A percentile compares a stretch with the other conserved stretches of the same genome.
These are phyloP conservation scores for Arachnomyces sp. DNA, from an alignment of 2,329 filamentous ascomycete genomes.

Conservation along the genomic window DNA sequence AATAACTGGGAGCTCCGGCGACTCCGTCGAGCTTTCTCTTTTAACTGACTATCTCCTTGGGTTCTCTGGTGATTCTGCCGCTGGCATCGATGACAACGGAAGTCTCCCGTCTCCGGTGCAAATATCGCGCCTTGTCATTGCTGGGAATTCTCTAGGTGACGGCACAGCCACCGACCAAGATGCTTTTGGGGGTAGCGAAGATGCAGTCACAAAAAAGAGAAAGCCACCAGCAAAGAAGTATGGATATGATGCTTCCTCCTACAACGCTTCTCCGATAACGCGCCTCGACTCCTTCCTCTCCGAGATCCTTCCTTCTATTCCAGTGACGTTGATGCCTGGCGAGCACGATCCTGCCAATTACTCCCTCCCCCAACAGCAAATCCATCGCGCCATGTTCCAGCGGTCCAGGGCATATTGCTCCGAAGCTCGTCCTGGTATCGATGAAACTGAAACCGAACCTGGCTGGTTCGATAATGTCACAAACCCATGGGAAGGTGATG, in stretches of 20 bases:
- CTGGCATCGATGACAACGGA: slow-evolving; percentile 48
- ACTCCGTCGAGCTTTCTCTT: slow-evolving; percentile 67
- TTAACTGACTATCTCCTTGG: slow-evolving; percentile 82
- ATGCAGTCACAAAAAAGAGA: slow-evolving; percentile 23
- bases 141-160: slow-evolving; percentile 70
- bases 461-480: slow-evolving; percentile 84
- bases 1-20: slow-evolving; percentile 67
- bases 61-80: slow-evolving; percentile 51
- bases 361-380: slow-evolving; percentile 82
- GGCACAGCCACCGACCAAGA: slow-evolving; percentile 39
- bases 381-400: slow-evolving; percentile 88
- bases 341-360: slow-evolving; percentile 78
- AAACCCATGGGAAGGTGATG: slow-evolving; percentile 84
- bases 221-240: slow-evolving; percentile 66
- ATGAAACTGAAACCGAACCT: slow-evolving; percentile 31
- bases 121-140: slow-evolving; percentile 81
- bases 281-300: slow-evolving; percentile 77
- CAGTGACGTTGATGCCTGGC: slow-evolving; percentile 82
- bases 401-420: slow-evolving; percentile 58
- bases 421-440: slow-evolving; percentile 25
- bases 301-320: slow-evolving; percentile 72
- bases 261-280: slow-evolving; percentile 77
- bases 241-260: slow-evolving; percentile 81
- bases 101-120: slow-evolving; percentile 36
- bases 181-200: slow-evolving; percentile 23